phyloP scores from a whole-genome alignment of 352 stramenopile species.

The Phytophthora nicotianae region DNA sequence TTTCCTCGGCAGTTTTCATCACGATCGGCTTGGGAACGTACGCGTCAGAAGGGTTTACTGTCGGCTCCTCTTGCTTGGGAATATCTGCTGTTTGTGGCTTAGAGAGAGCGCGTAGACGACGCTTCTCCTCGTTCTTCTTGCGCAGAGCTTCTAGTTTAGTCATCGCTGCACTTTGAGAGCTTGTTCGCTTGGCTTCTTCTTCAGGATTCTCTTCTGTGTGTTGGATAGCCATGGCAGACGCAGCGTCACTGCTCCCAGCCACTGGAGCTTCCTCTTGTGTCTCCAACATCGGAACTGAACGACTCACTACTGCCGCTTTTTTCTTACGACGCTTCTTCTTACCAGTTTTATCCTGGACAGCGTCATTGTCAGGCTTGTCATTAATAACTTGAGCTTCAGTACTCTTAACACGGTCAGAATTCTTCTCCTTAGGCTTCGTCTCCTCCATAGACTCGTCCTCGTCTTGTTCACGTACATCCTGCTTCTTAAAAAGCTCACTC shows the following conservation, averaged over 20 bases:
- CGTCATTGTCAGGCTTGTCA: neutral
- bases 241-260: neutral
- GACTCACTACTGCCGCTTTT: conserved; percentile 22
- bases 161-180: conserved; percentile 77
- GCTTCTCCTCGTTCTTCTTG: conserved; percentile 80
- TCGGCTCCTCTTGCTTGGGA: conserved; percentile 20
- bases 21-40: conserved; percentile 75
- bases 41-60: conserved; percentile 37
- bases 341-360: conserved; percentile 18
- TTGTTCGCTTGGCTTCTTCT: conserved; percentile 25
- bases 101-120: conserved; percentile 45
- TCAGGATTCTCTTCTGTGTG: conserved; percentile 19
- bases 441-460: conserved; percentile 19
- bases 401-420: no score
- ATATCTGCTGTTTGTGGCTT: conserved; percentile 6
- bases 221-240: conserved; percentile 17
- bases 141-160: conserved; percentile 66
- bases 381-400: conserved; percentile 1
- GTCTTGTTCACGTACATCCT: conserved; percentile 28
- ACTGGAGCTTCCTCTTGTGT: neutral
- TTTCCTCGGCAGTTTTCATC: conserved; percentile 68
- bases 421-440: conserved; percentile 26
- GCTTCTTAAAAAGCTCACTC: conserved; percentile 65
- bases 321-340: conserved; percentile 46
- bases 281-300: conserved; percentile 37